Evolutionary conservation across 306 rosid species (phyloP), one percentile per base, ranked within the genome.

Genomic region (Rubus parviflorus): DNA sequence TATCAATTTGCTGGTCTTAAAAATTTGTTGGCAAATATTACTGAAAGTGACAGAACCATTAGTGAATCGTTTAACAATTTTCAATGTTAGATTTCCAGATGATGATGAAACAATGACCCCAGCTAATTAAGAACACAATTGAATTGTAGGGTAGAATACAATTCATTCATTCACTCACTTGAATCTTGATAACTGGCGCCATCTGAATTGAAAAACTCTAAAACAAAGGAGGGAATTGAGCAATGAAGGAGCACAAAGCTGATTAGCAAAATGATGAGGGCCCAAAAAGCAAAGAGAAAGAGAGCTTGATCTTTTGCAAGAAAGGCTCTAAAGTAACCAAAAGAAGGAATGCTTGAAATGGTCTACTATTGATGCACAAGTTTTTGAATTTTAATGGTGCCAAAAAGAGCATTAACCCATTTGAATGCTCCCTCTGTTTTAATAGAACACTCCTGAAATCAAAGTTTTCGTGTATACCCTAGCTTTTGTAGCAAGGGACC

Each of bases 361-460:
- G 46, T 40, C 76, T 74, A 71, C 65, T 46, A 5, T 52, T 4
- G 47, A 13, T 38, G 47, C 38, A 54, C 11, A 49, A 72, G 38
- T n/a, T 65, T 83, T 85, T 61, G 80, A 89, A 81, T 83, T 78
- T 66, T 80, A 79, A 14, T 83, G 89, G 94, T 83, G 89, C 92
- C 94, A 89, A 85, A 85, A 52, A 75, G 46, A n/a, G 43, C 70
- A 45, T 8, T n/a, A 72, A 66, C 48, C 68, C 53, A 60, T 42
- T 73, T 15, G 68, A 73, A 58, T 58, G 19, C 11, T 54, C 40
- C 66, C 11, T 12, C 37, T 23, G 5, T 45, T 22, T 6, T 20
- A 68, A 46, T 68, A 12, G 38, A 72, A 23, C 42, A 22, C 58
- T 16, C 17, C 19, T 47, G 42, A 46, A 47, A 70, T 25, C 23